These are phyloP conservation scores for Boletus rubroflammeus DNA, from an alignment of 768 basidiomycete genomes.

Conservation along the genomic window DNA sequence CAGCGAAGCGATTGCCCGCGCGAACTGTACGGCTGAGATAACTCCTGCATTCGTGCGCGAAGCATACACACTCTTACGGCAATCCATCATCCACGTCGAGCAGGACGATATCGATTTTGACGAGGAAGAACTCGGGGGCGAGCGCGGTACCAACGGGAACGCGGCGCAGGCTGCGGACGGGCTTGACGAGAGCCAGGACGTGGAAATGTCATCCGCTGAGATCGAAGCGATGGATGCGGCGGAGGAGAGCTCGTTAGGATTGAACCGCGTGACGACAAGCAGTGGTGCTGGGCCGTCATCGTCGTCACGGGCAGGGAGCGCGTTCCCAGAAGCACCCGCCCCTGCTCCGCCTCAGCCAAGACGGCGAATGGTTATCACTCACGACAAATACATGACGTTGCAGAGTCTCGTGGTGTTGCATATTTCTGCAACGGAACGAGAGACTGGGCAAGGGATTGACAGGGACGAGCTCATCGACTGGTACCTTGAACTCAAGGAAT, in stretches of 20 bases:
- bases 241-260: conserved; percentile 45
- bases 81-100: conserved; percentile 99
- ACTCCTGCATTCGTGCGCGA: conserved; percentile 92
- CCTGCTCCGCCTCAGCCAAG: conserved; percentile 48
- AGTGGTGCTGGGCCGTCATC: conserved; percentile 32
- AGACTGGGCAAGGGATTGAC: conserved; percentile 74
- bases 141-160: conserved; percentile 40
- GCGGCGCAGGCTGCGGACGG: conserved; percentile 33
- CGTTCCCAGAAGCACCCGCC: conserved; percentile 29
- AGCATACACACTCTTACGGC: conserved; percentile 88
- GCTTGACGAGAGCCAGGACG: conserved; percentile 54
- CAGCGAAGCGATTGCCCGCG: conserved; percentile 94
- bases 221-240: conserved; percentile 51
- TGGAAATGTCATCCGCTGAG: conserved; percentile 62
- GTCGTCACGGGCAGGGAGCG: conserved; percentile 29
- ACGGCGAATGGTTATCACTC: conserved; percentile 87
- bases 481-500: conserved; percentile 91
- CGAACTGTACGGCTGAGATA: conserved; percentile 97
- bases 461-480: conserved; percentile 92
- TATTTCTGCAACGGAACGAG: conserved; percentile 70
- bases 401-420: conserved; percentile 87
- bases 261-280: conserved; percentile 37
- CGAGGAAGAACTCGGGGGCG: conserved; percentile 73
- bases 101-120: conserved; percentile 99
- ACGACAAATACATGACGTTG: conserved; percentile 90